Conservation (phyloP, 352 stramenopile genomes). For the Phytophthora brassicae region DNA sequence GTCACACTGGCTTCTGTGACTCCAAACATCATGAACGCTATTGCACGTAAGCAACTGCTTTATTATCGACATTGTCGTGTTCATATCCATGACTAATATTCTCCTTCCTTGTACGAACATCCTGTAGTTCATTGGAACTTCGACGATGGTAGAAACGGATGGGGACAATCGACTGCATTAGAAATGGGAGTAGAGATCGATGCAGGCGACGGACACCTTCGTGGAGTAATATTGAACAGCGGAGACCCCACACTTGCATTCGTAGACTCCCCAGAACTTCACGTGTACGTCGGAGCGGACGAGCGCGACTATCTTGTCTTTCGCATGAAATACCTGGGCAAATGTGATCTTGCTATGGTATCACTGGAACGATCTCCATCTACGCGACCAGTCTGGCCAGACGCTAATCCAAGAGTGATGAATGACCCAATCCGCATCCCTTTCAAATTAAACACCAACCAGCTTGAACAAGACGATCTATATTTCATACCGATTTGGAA, state of each 20-base stretch:
- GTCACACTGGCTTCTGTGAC: neutral
- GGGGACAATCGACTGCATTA: constrained; percentile 57
- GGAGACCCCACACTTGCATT: constrained; percentile 38
- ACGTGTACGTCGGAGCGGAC: constrained; percentile 47
- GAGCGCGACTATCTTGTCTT: constrained; percentile 59
- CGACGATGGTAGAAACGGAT: constrained; percentile 56
- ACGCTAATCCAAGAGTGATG: constrained; percentile 36
- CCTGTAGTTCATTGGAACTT: constrained; percentile 55
- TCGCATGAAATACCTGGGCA: constrained; percentile 60
- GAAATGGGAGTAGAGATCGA: constrained; percentile 72
- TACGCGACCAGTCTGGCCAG: constrained; percentile 34
- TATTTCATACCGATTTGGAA: constrained; percentile 71
- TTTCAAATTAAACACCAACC: constrained; percentile 40
- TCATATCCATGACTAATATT: neutral
- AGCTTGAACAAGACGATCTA: constrained; percentile 37
- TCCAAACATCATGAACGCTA: constrained; percentile 27
- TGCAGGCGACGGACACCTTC: constrained; percentile 44
- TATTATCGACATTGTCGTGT: neutral
- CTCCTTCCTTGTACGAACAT: neutral
- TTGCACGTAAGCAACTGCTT: constrained; percentile 21
- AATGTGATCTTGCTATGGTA: constrained; percentile 59
- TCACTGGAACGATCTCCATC: constrained; percentile 45
- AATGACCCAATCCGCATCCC: constrained; percentile 56
- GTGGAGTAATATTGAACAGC: constrained; percentile 45
- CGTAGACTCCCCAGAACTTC: constrained; percentile 63